Evolutionary conservation across 2,329 filamentous ascomycete species (phyloP).

Genomic region (Hypoxylon sp.): DNA sequence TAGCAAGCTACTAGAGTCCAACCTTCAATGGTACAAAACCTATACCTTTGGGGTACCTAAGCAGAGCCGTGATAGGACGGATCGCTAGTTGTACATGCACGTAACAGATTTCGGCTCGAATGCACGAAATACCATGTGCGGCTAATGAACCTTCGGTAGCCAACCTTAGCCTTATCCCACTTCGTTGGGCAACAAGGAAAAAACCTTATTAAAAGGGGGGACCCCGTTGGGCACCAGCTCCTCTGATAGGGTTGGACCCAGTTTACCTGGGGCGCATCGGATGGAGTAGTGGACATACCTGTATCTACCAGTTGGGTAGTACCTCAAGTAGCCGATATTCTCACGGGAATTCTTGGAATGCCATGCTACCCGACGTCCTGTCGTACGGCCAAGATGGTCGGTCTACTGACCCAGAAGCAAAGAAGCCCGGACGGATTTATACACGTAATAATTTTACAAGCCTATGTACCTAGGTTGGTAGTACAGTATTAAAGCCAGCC

Average conservation of each 20-base stretch:
- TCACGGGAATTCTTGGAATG: not conserved
- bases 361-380: not conserved
- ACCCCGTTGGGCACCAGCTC: conserved; percentile 37
- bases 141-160: conserved; percentile 39
- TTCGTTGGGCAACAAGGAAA: conserved; percentile 33
- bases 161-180: conserved; percentile 16
- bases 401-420: not conserved
- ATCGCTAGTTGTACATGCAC: conserved; percentile 32
- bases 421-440: not conserved
- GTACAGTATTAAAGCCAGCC: conserved; percentile 1
- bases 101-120: conserved; percentile 22
- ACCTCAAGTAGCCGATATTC: not conserved
- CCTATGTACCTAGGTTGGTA: not conserved
- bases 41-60: conserved; percentile 21
- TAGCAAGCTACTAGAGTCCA: too few species aligned
- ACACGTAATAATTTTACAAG: conserved; percentile 7
- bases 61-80: conserved; percentile 17
- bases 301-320: not conserved
- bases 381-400: not conserved
- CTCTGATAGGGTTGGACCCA: conserved; percentile 12
- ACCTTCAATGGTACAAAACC: too few species aligned
- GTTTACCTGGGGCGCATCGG: not conserved
- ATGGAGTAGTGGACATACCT: not conserved
- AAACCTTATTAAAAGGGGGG: conserved; percentile 25
- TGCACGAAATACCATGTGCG: conserved; percentile 39